A percentile compares a stretch with the other conserved stretches of the same genome.
phyloP scores from a whole-genome alignment of 345 rosid genomes.

The Nephelium lappaceum region DNA sequence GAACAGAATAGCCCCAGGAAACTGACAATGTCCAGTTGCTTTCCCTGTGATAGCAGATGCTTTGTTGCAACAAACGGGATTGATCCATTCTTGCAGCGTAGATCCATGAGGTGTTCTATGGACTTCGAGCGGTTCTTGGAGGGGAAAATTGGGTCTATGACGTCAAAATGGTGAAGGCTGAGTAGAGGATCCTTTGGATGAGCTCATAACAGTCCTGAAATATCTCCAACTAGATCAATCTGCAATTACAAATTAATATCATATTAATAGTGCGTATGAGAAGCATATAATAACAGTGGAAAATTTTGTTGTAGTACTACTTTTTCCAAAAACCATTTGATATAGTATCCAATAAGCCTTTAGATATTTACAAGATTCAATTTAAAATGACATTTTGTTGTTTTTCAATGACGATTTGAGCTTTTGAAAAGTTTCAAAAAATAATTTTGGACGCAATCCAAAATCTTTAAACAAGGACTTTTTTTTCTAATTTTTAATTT shows the following conservation, averaged over 20 bases:
- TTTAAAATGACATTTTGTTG: too few relatives aligned
- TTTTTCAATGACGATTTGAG: too few relatives aligned
- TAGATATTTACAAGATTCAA: too few relatives aligned
- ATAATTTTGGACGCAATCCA: too few relatives aligned
- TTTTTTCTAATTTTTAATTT: too few relatives aligned
- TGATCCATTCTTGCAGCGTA: slow-evolving; percentile 52
- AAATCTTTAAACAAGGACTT: too few relatives aligned
- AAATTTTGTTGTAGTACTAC: too few relatives aligned
- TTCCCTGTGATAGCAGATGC: slow-evolving; percentile 58
- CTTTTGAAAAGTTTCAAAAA: too few relatives aligned
- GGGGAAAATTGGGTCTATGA: slow-evolving; percentile 65
- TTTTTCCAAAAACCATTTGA: too few relatives aligned
- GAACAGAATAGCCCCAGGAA: slow-evolving; percentile 68
- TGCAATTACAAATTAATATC: slow-evolving; percentile 17
- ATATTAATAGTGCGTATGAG: neutral
- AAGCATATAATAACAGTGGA: too few relatives aligned
- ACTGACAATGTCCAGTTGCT: slow-evolving; percentile 61
- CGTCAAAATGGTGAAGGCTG: slow-evolving; percentile 68
- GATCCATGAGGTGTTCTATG: slow-evolving; percentile 57
- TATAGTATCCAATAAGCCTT: too few relatives aligned
- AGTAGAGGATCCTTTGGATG: slow-evolving; percentile 60
- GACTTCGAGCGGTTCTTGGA: slow-evolving; percentile 49
- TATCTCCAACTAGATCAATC: slow-evolving; percentile 66
- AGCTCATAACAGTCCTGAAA: slow-evolving; percentile 70
- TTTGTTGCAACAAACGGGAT: slow-evolving; percentile 61